These are phyloP conservation scores for Gynochthodes officinalis DNA, from an alignment of 257 asterid species.

Conservation along the genomic window DNA sequence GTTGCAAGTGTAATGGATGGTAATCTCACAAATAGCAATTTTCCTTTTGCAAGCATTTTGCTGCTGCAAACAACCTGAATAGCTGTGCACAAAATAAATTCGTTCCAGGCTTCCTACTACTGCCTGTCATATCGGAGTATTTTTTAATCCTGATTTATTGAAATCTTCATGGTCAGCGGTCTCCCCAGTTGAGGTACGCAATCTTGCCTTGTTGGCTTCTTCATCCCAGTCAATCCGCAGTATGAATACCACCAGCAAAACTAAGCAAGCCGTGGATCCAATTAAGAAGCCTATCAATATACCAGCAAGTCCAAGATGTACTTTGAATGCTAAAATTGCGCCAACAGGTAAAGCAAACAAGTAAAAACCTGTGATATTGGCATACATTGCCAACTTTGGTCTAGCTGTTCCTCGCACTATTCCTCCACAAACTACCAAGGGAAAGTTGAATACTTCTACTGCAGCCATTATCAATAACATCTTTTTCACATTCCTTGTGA, in stretches of 20 bases:
- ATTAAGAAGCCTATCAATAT: slow-evolving; percentile 63
- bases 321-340: slow-evolving; percentile 51
- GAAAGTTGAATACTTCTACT: slow-evolving; percentile 69
- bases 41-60: background rate
- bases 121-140: slow-evolving; percentile 7
- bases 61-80: background rate
- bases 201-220: slow-evolving; percentile 55
- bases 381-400: slow-evolving; percentile 74
- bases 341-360: slow-evolving; percentile 66
- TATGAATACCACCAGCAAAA: slow-evolving; percentile 50
- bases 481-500: slow-evolving; percentile 41
- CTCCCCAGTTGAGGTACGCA: slow-evolving; percentile 20
- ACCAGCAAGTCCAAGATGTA: slow-evolving; percentile 61
- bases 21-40: background rate
- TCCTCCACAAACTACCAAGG: slow-evolving; percentile 81
- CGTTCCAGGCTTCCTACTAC: background rate
- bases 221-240: slow-evolving; percentile 63
- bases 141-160: slow-evolving; percentile 5
- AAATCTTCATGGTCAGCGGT: slow-evolving; percentile 13
- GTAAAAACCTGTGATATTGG: slow-evolving; percentile 70
- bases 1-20: background rate
- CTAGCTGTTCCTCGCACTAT: slow-evolving; percentile 82
- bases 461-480: slow-evolving; percentile 57
- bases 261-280: slow-evolving; percentile 61
- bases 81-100: background rate